Conservation (phyloP, 116 monocot genomes). For the Papilionanthe hybrid region DNA sequence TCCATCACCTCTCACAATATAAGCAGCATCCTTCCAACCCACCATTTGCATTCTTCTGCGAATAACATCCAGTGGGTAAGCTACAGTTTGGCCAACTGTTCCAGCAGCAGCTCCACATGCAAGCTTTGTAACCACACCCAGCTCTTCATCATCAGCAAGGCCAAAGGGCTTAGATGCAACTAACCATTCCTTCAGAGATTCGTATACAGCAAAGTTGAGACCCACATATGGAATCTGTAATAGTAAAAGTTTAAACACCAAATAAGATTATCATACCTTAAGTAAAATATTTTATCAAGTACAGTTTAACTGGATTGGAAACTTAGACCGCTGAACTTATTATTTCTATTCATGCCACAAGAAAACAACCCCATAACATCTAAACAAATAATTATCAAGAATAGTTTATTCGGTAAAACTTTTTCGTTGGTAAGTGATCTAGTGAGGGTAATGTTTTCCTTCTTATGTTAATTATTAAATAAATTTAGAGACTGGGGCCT, state of each 20-base stretch:
- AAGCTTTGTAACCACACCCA: conserved; percentile 66
- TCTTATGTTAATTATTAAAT: not conserved
- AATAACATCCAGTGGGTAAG: conserved; percentile 99
- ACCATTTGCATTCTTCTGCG: conserved; percentile 98
- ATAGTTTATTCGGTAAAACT: not conserved
- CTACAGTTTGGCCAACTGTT: conserved; percentile 94
- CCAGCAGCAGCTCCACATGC: conserved; percentile 96
- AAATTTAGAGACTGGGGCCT: not conserved
- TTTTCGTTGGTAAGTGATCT: not conserved
- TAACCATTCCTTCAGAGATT: conserved; percentile 90
- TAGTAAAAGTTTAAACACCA: conserved; percentile 6
- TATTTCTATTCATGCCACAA: not conserved
- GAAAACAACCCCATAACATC: not conserved
- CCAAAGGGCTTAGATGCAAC: conserved; percentile 58
- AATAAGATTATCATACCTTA: too few species aligned
- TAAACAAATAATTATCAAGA: not conserved
- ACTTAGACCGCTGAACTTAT: not conserved
- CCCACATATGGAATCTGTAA: conserved; percentile 97
- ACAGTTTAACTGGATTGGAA: not conserved
- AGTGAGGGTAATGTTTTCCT: not conserved
- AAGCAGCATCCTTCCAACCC: conserved; percentile 92
- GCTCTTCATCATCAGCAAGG: conserved; percentile 60
- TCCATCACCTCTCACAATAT: conserved; percentile 61
- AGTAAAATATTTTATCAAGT: too few species aligned
- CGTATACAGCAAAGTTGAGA: conserved; percentile 95